Conservation (phyloP, 2,329 filamentous ascomycete genomes). For the Fusarium mexicanum region DNA sequence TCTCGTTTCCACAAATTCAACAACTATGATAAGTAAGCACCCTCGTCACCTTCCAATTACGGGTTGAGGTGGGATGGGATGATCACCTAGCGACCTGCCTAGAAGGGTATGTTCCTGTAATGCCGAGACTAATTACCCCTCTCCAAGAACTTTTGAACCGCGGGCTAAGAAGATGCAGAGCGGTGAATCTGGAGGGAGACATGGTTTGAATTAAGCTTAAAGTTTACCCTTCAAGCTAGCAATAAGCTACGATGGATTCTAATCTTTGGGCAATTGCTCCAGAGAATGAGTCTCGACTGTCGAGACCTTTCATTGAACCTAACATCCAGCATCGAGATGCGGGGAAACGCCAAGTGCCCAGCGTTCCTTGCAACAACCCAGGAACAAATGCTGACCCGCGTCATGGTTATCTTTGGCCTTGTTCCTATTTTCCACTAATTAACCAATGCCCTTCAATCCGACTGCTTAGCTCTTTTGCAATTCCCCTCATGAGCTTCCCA, state of each 20-base stretch:
- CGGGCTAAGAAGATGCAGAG: background rate
- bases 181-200: background rate
- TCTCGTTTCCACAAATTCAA: background rate
- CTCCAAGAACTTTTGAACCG: background rate
- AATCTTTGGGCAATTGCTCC: too few relatives aligned
- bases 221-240: background rate
- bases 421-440: background rate
- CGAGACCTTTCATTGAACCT: too few relatives aligned
- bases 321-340: background rate
- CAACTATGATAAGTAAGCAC: background rate
- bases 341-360: background rate
- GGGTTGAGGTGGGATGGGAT: background rate
- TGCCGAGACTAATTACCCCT: conserved; percentile 3
- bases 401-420: background rate
- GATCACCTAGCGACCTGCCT: conserved; percentile 1
- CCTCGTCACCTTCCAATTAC: background rate
- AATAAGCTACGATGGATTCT: rapidly evolving
- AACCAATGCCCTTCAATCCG: background rate
- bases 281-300: too few relatives aligned
- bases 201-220: conserved; percentile 13
- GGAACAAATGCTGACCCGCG: background rate
- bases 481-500: conserved; percentile 11
- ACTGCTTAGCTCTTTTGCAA: background rate
- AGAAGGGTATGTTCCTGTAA: background rate
- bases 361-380: conserved; percentile 4